Evolutionary conservation across 495 filamentous ascomycete genomes (phyloP), one percentile per base, ranked within the genome.

Genomic region (Talaromyces proteolyticus): DNA sequence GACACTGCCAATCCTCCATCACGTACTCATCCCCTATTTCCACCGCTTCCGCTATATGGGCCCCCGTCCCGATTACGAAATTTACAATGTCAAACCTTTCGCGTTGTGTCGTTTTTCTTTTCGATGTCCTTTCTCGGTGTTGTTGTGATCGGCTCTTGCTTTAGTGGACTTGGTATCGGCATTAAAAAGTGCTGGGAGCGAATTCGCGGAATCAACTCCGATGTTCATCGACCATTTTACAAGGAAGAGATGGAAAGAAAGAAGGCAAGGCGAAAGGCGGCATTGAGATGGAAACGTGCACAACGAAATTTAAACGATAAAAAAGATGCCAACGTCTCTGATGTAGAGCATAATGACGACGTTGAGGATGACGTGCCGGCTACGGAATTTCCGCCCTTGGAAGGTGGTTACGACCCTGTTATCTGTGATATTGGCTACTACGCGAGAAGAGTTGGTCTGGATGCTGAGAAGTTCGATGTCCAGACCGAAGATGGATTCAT

Each of bases 401-500:
- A 93, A 68, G 89, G 88, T 11, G 89, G 89, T 0, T 78, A 79
- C 34, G 92, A 97, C 60, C 81, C 77, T 3, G 60, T 96, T 3
- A 61, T 88, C 7, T 88, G 85, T 59, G 86, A 96, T 63, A 80
- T 91, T 8, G 77, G 78, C 4, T 94, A 96, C 60, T 97, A 97
- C 62, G 92, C 92, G 0, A 74, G 88, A 29, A 71, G 91, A 14
- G 92, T 96, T 1, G 93, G 92, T 6, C 75, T 97, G 4, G 89
- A 96, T 51, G 80, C 88, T 16, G 93, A 96, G 58, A 78, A 77
- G 18, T 90, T 87, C 59, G 73, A 87, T 29, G 90, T 96, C 0
- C 82, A 95, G 64, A 97, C 93, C 0, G 92, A 96, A 64, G 92
- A 97, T 59, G 93, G 92, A 4, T 96, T 95, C 60, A 79, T 96